These are phyloP conservation scores for Hamigera avellanea DNA, from an alignment of 495 filamentous ascomycete genomes.

Conservation along the genomic window DNA sequence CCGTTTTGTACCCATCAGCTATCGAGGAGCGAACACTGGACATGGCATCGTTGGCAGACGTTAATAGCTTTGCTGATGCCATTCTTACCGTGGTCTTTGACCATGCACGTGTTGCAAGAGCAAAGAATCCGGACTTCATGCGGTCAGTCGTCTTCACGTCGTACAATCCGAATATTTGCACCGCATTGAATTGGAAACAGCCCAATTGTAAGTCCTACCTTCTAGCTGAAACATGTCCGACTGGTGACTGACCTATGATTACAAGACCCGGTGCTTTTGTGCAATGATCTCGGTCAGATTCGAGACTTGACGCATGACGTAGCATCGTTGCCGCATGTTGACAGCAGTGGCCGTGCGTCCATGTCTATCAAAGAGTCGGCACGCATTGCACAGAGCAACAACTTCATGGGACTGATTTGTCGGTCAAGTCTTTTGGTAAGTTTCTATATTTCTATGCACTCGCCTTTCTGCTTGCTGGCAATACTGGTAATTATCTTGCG, in stretches of 20 bases:
- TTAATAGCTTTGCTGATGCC: slow-evolving; percentile 76
- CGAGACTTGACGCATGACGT: slow-evolving; percentile 34
- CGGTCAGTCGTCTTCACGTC: slow-evolving; percentile 85
- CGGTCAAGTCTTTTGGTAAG: slow-evolving; percentile 73
- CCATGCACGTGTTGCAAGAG: slow-evolving; percentile 68
- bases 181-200: slow-evolving; percentile 96
- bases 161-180: slow-evolving; percentile 81
- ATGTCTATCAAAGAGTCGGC: slow-evolving; percentile 92
- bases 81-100: slow-evolving; percentile 82
- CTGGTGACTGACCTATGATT: not conserved
- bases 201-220: slow-evolving; percentile 62
- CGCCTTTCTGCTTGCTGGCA: too few species aligned
- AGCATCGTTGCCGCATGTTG: slow-evolving; percentile 28
- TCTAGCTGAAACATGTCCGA: not conserved
- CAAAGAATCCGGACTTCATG: slow-evolving; percentile 54
- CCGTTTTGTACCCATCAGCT: slow-evolving; percentile 69
- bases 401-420: slow-evolving; percentile 95
- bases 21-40: slow-evolving; percentile 55
- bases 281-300: slow-evolving; percentile 71
- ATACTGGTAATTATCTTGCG: too few species aligned
- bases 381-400: slow-evolving; percentile 85
- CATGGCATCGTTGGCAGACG: slow-evolving; percentile 63
- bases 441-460: slow-evolving; percentile 6
- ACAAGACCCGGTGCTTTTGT: slow-evolving; percentile 79
- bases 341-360: slow-evolving; percentile 55